Base-by-base conservation (phyloP, 2,329 filamentous ascomycete genomes). In the Penicillium vulpinum region DNA sequence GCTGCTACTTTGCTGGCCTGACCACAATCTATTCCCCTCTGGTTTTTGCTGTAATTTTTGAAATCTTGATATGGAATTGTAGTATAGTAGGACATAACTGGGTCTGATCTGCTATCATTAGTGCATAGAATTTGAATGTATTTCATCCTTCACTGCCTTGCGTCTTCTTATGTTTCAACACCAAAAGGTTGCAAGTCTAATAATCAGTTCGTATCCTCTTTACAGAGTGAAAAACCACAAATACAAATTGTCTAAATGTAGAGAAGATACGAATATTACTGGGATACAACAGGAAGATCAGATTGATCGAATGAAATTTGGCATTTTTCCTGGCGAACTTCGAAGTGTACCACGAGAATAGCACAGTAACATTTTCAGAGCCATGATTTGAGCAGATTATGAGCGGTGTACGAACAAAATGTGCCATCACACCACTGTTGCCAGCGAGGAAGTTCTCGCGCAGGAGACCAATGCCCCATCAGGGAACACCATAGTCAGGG, bases 281-380 rank as follows among this genome's bases (percentile, higher is more conserved):
- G 8, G 8, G 8, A 26, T 18, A 52, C 50, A n/a, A 36, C 41
- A 28, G 5, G 24, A 46, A 41, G 13, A 21, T 16, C 29, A 28
- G 11, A 7, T 47, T 40, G 29, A 55, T 55, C 48, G 33, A 45
- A 26, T 47, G 45, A 51, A 39, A 58, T 28, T 56, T 59, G 57
- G 52, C 51, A 61, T 63, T 65, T 64, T 59, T 57, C 51, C 50
- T 62, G 59, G 59, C 48, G 61, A 62, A 58, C 45, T 63, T 54
- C 52, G 49, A 47, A 59, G 55, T 43, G 48, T 50, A 56, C 58
- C 53, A 61, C 39, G 40, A 46, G 35, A 52, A 50, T 43, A 58
- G 40, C 45, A 11, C 51, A 58, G 56, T 59, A 60, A 22, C 15
- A 54, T 51, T 51, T 56, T 54, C 60, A 62, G 49, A 31, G 50